These are phyloP conservation scores for Smittium culicis DNA, from an alignment of 371 early-diverging fungal species.

Conservation along the genomic window DNA sequence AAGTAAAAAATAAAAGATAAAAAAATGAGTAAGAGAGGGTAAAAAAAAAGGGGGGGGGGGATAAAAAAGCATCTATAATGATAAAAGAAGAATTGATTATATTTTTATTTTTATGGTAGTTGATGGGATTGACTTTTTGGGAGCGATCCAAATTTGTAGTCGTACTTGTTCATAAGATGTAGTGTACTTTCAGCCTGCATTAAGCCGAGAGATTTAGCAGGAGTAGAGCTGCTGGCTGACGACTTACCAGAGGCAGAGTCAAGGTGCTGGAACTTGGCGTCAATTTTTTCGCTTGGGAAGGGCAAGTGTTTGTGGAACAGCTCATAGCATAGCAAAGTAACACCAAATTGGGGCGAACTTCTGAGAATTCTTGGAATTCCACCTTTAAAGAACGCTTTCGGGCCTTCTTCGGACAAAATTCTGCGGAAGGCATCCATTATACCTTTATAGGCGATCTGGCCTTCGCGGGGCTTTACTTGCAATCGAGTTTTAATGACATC, in stretches of 20 bases:
- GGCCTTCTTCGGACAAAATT: constrained; percentile 83
- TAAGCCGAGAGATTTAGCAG: neutral
- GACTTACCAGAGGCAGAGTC: neutral
- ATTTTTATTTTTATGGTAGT: neutral
- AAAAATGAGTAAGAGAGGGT: too few species aligned
- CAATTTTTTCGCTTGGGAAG: constrained; percentile 35
- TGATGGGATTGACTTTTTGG: neutral
- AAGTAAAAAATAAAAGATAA: too few species aligned
- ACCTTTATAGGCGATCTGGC: constrained; percentile 68
- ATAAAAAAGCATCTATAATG: neutral
- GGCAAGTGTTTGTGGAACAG: constrained; percentile 68
- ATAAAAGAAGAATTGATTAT: neutral
- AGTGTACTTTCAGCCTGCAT: constrained; percentile 28
- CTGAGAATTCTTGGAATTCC: constrained; percentile 69
- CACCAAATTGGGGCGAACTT: constrained; percentile 92
- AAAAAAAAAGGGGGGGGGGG: too few species aligned
- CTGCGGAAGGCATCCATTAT: constrained; percentile 73
- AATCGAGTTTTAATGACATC: constrained; percentile 97
- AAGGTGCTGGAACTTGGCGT: too few species aligned
- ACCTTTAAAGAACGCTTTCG: constrained; percentile 91
- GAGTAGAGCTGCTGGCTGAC: too few species aligned
- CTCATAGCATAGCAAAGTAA: constrained; percentile 87
- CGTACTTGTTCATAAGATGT: constrained; percentile 24
- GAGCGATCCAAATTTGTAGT: constrained; percentile 32
- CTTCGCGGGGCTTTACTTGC: constrained; percentile 82